Evolutionary conservation across 371 early-diverging fungal genomes (phyloP), one percentile per base, ranked within the genome.

Genomic region (Rhizopus stolonifer): DNA sequence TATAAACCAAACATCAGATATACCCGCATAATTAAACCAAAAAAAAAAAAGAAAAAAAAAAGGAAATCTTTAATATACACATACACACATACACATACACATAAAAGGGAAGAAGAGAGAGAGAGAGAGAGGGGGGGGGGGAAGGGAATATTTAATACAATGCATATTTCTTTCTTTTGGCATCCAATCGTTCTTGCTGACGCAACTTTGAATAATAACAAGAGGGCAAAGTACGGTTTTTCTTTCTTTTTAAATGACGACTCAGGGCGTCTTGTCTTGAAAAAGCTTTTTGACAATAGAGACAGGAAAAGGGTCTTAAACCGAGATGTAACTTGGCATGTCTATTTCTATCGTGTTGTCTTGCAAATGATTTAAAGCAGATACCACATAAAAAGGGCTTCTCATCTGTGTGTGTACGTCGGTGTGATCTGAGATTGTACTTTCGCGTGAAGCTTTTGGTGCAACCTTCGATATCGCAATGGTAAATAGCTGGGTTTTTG

Each of bases 341-440:
- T 15, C 95, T 67, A 54, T 91, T 92, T 31, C 92, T 72, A 69
- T 93, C 88, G 61, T 89, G 87, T 25, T 84, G 80, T 15, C 89
- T 73, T 1, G 83, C 76, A 67, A 90, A 89, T 1, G 82, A 73
- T 43, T 74, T 67, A 11, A 64, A 53, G 52, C 89, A 90, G n/a
- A 61, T 60, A 15, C 49, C 31, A 39, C 88, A 88, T 56, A 74
- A 78, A 71, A 80, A 87, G 1, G 89, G 89, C 29, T 82, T 81
- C 49, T 87, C 88, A 25, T 82, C 84, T 17, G 87, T 86, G 55
- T 89, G 91, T 7, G 77, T 86, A n/a, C 85, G 74, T 56, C 80
- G 77, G 54, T 91, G 92, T 1, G 91, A 88, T 55, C 87, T 88
- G 9, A 94, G 70, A 54, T 92, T 90, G 29, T 89, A 89, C 6